A percentile compares a stretch with the other conserved stretches of the same genome.
Conservation (phyloP, 1,284 basidiomycete genomes). For the Leccinum angustisporum region DNA sequence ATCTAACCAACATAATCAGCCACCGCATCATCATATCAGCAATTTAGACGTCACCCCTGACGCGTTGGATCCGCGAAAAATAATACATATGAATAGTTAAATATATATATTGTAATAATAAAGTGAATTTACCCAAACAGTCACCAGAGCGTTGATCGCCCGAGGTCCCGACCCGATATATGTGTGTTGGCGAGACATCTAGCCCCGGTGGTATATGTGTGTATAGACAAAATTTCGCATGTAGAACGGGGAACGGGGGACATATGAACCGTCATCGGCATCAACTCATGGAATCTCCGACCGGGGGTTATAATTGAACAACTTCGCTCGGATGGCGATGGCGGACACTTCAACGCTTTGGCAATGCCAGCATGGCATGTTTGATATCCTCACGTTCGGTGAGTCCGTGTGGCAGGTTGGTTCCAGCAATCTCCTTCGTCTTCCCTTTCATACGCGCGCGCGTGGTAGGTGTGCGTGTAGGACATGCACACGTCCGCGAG, state of each 20-base stretch:
- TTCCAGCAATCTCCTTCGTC: background rate
- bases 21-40: slow-evolving; percentile 7
- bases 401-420: background rate
- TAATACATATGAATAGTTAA: background rate
- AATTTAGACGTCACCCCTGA: background rate
- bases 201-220: background rate
- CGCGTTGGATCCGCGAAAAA: background rate
- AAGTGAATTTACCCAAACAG: slow-evolving; percentile 9
- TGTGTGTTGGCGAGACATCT: background rate
- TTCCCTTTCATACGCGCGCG: background rate
- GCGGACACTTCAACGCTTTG: background rate
- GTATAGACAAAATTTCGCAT: background rate
- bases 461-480: background rate
- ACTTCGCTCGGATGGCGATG: background rate
- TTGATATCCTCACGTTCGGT: background rate
- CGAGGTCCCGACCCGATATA: slow-evolving; percentile 21
- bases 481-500: slow-evolving; percentile 4
- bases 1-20: background rate
- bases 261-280: background rate
- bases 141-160: slow-evolving; percentile 19
- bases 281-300: background rate
- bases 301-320: background rate
- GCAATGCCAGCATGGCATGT: background rate
- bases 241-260: background rate
- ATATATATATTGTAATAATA: background rate